phyloP scores from a whole-genome alignment of 1,284 basidiomycete species.

The Golubevia sp. region DNA sequence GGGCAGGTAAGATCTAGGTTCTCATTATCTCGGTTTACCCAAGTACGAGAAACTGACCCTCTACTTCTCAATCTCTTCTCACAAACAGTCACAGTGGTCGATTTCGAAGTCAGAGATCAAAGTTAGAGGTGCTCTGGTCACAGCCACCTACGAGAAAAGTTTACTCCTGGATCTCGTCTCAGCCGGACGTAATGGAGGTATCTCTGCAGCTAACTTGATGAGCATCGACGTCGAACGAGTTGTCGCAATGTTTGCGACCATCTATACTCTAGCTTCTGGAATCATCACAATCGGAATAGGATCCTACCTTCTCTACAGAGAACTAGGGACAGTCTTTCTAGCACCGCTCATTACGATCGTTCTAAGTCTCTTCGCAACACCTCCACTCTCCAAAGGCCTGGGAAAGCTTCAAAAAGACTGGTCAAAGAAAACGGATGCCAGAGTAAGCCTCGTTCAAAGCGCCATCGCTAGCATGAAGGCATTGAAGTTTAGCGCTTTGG shows the following conservation, averaged over 20 bases:
- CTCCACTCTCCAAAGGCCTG: slow-evolving; percentile 20
- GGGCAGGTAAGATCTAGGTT: slow-evolving; percentile 5
- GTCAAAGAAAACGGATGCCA: slow-evolving; percentile 27
- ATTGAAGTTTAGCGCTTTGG: slow-evolving; percentile 39
- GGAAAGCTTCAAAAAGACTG: slow-evolving; percentile 23
- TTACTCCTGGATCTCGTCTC: slow-evolving; percentile 27
- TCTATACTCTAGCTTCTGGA: slow-evolving; percentile 23
- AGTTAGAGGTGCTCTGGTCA: slow-evolving; percentile 33
- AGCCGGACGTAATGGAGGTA: slow-evolving; percentile 27
- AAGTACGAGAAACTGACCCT: no score
- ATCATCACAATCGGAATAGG: slow-evolving; percentile 25
- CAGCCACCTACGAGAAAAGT: slow-evolving; percentile 33
- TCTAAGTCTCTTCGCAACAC: slow-evolving; percentile 17
- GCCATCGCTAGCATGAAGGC: slow-evolving; percentile 31
- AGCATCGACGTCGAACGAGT: slow-evolving; percentile 42
- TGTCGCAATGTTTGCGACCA: slow-evolving; percentile 5
- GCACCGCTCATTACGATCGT: slow-evolving; percentile 24
- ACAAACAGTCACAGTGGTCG: slow-evolving; percentile 26
- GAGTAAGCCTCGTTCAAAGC: slow-evolving; percentile 25
- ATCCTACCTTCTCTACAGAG: slow-evolving; percentile 27
- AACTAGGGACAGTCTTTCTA: slow-evolving; percentile 28
- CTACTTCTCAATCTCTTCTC: no score
- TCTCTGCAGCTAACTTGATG: slow-evolving; percentile 36
- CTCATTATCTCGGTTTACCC: no score
- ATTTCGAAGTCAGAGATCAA: slow-evolving; percentile 27